These are phyloP conservation scores for Chaetomiaceae sp. DNA, from an alignment of 2,329 filamentous ascomycete species.

Conservation along the genomic window DNA sequence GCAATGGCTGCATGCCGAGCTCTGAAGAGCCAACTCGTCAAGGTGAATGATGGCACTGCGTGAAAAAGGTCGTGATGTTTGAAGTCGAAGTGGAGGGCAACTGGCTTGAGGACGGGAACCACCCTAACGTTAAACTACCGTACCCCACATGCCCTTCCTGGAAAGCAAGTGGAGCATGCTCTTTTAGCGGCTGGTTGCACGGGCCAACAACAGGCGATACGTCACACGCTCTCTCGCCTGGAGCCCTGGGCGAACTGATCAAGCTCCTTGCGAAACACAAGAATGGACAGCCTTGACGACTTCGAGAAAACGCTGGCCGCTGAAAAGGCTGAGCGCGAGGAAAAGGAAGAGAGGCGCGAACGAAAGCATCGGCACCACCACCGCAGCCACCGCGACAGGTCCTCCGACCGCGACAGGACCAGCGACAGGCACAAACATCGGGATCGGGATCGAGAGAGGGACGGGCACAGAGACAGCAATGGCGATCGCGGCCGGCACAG, in stretches of 20 bases:
- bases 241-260: too few species aligned
- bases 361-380: slow-evolving; percentile 30
- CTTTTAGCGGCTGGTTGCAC: neutral
- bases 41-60: too few species aligned
- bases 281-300: slow-evolving; percentile 30
- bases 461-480: slow-evolving; percentile 33
- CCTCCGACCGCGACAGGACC: slow-evolving; percentile 20
- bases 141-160: too few species aligned
- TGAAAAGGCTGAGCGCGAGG: slow-evolving; percentile 32
- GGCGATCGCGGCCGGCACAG: slow-evolving; percentile 28
- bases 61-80: too few species aligned
- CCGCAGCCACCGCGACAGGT: slow-evolving; percentile 31
- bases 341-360: slow-evolving; percentile 28
- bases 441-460: slow-evolving; percentile 27
- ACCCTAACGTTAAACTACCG: too few species aligned
- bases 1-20: too few species aligned
- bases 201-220: neutral
- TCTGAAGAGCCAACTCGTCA: too few species aligned
- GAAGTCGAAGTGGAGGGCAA: too few species aligned
- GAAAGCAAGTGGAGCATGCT: too few species aligned
- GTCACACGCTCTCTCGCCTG: too few species aligned
- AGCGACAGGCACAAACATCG: slow-evolving; percentile 25
- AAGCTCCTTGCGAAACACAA: neutral
- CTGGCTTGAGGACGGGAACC: too few species aligned
- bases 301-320: slow-evolving; percentile 39